phyloP scores from a whole-genome alignment of 179 eudicot genomes.

The Sideroxylon spinosum region DNA sequence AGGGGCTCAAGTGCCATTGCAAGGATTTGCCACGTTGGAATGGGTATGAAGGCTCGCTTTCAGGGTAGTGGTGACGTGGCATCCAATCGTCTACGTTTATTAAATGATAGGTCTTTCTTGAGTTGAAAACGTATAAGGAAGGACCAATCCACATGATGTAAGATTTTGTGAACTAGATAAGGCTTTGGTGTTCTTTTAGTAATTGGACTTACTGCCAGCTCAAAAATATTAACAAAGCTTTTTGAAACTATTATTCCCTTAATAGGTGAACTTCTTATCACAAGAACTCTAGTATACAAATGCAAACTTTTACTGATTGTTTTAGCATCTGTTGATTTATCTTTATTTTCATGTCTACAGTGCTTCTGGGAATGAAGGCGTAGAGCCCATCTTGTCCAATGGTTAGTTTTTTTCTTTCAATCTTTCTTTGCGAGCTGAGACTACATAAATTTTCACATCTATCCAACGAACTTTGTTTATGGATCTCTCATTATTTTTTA shows the following conservation, averaged over 20 bases:
- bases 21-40: too few relatives aligned
- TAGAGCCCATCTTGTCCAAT: constrained; percentile 73
- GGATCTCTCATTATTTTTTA: not conserved
- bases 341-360: constrained; percentile 38
- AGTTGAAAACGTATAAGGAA: not conserved
- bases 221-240: not conserved
- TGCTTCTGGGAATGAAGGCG: constrained; percentile 56
- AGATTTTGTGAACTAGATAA: too few relatives aligned
- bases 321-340: not conserved
- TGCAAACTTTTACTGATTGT: not conserved
- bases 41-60: too few relatives aligned
- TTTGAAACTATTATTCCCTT: not conserved
- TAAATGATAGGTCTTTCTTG: not conserved
- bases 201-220: too few relatives aligned
- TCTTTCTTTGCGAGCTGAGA: constrained; percentile 8
- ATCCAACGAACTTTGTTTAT: constrained; percentile 16
- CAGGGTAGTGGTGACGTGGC: too few relatives aligned
- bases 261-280: not conserved
- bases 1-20: too few relatives aligned
- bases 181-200: too few relatives aligned
- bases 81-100: not conserved
- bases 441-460: not conserved
- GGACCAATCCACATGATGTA: too few relatives aligned
- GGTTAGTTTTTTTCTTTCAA: constrained; percentile 39
- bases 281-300: not conserved